Base-by-base conservation (phyloP, 495 filamentous ascomycete species). In the Schizothecium vesticola region DNA sequence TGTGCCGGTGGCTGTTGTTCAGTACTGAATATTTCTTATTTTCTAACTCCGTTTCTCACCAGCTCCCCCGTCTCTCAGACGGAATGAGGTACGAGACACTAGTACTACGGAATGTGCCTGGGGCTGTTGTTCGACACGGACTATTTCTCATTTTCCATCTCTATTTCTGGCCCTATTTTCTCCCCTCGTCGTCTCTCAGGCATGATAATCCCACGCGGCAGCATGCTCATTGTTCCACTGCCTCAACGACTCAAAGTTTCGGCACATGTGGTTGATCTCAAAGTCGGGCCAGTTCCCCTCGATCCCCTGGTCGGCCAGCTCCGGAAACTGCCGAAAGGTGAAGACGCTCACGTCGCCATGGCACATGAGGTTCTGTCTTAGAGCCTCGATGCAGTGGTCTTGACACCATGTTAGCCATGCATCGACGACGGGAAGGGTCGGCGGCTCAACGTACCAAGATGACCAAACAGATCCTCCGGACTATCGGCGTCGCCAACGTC, bases 301-400 rank as follows among this genome's bases (percentile, higher is more conserved):
- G 28, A 77, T 78, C 64, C 79, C 77, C 26, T 75, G 72, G 67
- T 79, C 77, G 0, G 72, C 76, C 61, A 70, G 72, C 51, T 71
- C 75, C 2, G 76, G 75, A 22, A 76, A 64, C 62, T 69, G 65
- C 57, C 81, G 72, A 74, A 85, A 85, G n/a, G 83, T 85, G 68
- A 85, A 84, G 12, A 86, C 79, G 28, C 81, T 78, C 43, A 85
- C 68, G 67, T 85, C 84, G 57, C 80, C 77, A 65, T 81, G 80
- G 71, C 82, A 85, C 79, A 84, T 82, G 64, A 84, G 75, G 69
- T 82, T 84, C 73, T 82, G 73, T 36, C 84, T 68, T 16, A 85
- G 72, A 25, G 81, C 79, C 68, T 86, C 84, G 62, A 86, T 80
- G 74, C 84, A 86, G 69, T 85, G 80, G 67, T 86, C 78, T 67